Evolutionary conservation across 257 asterid genomes (phyloP), one percentile per base, ranked within the genome.

Genomic region (Scutellaria galericulata): DNA sequence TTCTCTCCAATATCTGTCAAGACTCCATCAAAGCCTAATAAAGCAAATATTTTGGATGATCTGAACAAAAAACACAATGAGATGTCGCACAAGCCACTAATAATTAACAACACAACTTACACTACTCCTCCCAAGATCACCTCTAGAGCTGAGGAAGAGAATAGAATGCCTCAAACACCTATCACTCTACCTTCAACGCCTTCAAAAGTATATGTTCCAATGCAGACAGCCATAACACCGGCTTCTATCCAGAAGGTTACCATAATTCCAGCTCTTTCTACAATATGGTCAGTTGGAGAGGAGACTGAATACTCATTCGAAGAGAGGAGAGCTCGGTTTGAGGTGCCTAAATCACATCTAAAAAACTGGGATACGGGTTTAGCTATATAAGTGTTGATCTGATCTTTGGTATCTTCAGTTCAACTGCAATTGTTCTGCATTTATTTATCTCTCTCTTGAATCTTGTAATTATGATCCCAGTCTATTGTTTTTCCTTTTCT

Each of bases 221-320:
- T 93, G 96, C 91, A 83, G 78, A 87, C 92, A 3, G 87, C 81
- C 55, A 40, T 74, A 46, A 87, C 97, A 9, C 92, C 96, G 0
- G 86, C 82, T 60, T 68, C 78, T 5, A 77, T 82, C 84, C 46
- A 64, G 13, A 42, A 62, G 67, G 14, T 18, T 41, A 15, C 67
- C 15, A 11, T 41, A 62, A 62, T 41, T n/a, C 96, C 89, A 2
- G 83, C 86, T 67, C 78, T 45, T 69, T 47, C 72, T 5, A 64
- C 51, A 20, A 46, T 47, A 9, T 83, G 73, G 72, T 12, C 83
- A 40, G 76, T 53, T 53, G 85, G 70, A 12, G 87, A 87, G 68
- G 92, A 83, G 79, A 82, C 67, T 4, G 97, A 94, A 57, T 94
- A 91, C 82, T 94, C 97, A 1, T 94, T 89, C 6, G 99, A 94